Conservation (phyloP, 2,329 filamentous ascomycete species). For the Exophiala calicioides region DNA sequence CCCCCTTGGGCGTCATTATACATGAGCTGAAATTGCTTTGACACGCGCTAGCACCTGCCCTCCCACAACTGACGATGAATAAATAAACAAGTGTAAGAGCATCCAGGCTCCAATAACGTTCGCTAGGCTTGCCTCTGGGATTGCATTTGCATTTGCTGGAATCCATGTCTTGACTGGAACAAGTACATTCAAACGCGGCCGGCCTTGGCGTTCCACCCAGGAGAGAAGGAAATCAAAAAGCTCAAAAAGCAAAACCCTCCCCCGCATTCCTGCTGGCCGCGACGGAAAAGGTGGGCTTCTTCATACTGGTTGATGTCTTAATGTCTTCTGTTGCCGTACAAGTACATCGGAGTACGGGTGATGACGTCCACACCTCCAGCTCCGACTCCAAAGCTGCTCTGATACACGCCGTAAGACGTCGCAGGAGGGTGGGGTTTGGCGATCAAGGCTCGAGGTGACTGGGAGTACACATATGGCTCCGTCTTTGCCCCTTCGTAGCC, state of each 20-base stretch:
- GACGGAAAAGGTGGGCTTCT: no score
- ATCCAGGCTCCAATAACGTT: no score
- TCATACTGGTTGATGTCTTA: no score
- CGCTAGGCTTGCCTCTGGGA: not conserved
- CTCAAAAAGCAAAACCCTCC: no score
- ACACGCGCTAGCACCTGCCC: no score
- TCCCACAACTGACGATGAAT: no score
- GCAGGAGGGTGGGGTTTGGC: conserved; percentile 17
- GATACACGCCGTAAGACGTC: conserved; percentile 16
- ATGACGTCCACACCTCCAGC: conserved; percentile 18
- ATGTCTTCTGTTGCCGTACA: conserved; percentile 16
- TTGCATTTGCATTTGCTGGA: conserved; percentile 1
- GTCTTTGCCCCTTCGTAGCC: conserved; percentile 23
- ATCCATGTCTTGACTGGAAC: conserved; percentile 20
- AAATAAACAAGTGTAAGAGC: not conserved
- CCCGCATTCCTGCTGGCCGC: no score
- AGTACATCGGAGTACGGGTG: conserved; percentile 20
- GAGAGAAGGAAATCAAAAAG: not conserved
- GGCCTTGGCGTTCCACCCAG: not conserved
- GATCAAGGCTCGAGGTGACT: conserved; percentile 13
- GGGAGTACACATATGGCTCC: conserved; percentile 24
- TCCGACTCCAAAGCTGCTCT: conserved; percentile 18
- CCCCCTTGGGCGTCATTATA: no score
- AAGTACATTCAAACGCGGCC: conserved; percentile 2
- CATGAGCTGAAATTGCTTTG: no score